Evolutionary conservation across 495 filamentous ascomycete genomes (phyloP), one percentile per base, ranked within the genome.

Genomic region (Aspergillus carlsbadensis): DNA sequence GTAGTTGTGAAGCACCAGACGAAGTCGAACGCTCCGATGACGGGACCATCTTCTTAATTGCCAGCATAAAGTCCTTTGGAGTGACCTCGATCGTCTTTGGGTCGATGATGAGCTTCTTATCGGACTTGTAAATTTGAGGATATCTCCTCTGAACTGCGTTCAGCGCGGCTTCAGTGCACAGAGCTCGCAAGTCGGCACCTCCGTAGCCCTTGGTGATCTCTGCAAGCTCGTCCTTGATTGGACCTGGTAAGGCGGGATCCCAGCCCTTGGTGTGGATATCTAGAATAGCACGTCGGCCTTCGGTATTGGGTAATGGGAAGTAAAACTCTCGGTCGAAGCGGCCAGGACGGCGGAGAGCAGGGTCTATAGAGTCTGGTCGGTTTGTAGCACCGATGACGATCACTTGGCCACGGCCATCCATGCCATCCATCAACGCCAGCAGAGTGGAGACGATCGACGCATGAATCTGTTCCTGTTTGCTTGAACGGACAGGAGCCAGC

Each of bases 361-460:
- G 94, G 65, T 98, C 94, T 63, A 98, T 94, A 13, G 94, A 97
- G 78, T 98, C 96, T 35, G 94, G 94, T 60, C 94, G 81, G 77
- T 98, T 98, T 17, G 94, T 98, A 31, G 94, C 94, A 60, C 94
- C 94, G 64, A 98, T 98, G 31, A 98, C 92, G 59, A 98, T 95
- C 45, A 98, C 93, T 71, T 98, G 94, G 35, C 94, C 94, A 64
- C 94, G 87, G 43, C 92, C 93, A 64, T 98, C 94, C 95, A 98
- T 98, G 58, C 94, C 94, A 74, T 98, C 94, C 94, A 98, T 98
- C 61, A 98, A 74, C 11, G 94, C 95, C 52, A 98, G 75, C 29
- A 98, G 70, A 1, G 94, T 98, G 1, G 95, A 95, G 42, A 98
- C 94, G 53, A 98, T 98, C 14, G 93, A 97, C 13, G 95, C 90